Evolutionary conservation across 2,329 filamentous ascomycete genomes (phyloP), one percentile per base, ranked within the genome.

Genomic region (Trichoderma citrinoviride): DNA sequence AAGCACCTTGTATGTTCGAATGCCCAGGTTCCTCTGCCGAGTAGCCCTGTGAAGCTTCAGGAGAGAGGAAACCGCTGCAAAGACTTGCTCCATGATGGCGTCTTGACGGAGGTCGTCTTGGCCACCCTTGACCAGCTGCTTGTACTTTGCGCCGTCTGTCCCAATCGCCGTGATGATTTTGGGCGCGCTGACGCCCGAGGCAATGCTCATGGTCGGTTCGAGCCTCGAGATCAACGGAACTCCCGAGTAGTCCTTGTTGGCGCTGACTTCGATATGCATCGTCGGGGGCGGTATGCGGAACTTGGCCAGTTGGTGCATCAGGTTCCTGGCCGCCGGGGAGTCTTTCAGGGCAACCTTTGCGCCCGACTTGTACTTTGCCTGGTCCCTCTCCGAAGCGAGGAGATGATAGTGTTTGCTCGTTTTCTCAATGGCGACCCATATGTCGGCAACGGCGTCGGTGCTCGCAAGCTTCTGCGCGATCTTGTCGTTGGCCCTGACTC

Each of bases 71-170:
- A 97, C 95, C 77, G 96, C 93, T 65, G 93, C 92, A 75, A 99
- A 99, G 1, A 99, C 95, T 77, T 99, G 95, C 77, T 99, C 96
- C 96, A 99, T 99, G 81, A 87, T 99, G 50, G 94, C 92, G 73
- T 99, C 95, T 79, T 99, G 95, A 8, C 96, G 90, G 14, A 99
- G 84, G 74, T 99, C 94, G 75, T 99, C 95, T 73, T 94, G 94
- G 19, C 95, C 93, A 67, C 93, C 93, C 82, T 99, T 99, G 74
- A 97, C 91, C 67, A 99, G 82, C 77, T 97, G 93, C 75, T 91
- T 97, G 79, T 93, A 97, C 41, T 83, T 85, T 64, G 83, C 80
- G 7, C 95, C 96, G 75, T 97, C 86, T 19, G 85, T 91, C 17
- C 88, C 92, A 21, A 92, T 77, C 1, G 90, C 91, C 0, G 92